Evolutionary conservation across 495 filamentous ascomycete genomes (phyloP), one percentile per base, ranked within the genome.

Genomic region (Penicillium roqueforti): DNA sequence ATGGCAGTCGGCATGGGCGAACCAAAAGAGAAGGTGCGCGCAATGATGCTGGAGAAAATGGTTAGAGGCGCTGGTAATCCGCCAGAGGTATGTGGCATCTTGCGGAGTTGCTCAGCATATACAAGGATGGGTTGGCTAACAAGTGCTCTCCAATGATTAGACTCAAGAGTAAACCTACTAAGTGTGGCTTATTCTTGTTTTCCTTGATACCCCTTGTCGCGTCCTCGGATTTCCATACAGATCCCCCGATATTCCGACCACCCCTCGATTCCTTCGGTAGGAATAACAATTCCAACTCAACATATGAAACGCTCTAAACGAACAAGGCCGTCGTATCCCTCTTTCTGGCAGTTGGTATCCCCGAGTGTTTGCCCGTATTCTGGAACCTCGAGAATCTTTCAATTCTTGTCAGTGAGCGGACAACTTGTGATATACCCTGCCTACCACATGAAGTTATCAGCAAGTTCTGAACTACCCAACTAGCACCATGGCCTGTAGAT

Each of bases 1-100:
- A 89, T 96, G 80, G 77, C 84, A 40, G 83, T 97, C 52, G 95
- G 91, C 1, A 81, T 92, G 76, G 93, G 93, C 37, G 87, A 91
- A 69, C 77, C 86, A 2, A 83, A 83, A 56, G 89, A 92, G 72
- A 90, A 88, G 70, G 82, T 91, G 51, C 79, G 91, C 55, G 81
- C 83, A 3, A 74, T 79, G 70, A 81, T 95, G 76, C 82, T 97
- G 52, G 87, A 95, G 71, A 88, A 90, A 74, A 97, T 97, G 92
- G 84, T 97, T 39, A 83, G 91, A 60, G 92, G 92, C 3, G 89
- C 86, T 53, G 92, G 92, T 41, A 87, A 87, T 56, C 90, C 91
- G 51, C 91, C 91, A 16, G 79, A 83, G 55, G 81, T 80, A 56
- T n/a, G 70, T 59, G 40, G 20, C 16, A 10, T 14, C 38, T 45